Evolutionary conservation across 306 rosid genomes (phyloP).

Genomic region (Fragaria ananassa): DNA sequence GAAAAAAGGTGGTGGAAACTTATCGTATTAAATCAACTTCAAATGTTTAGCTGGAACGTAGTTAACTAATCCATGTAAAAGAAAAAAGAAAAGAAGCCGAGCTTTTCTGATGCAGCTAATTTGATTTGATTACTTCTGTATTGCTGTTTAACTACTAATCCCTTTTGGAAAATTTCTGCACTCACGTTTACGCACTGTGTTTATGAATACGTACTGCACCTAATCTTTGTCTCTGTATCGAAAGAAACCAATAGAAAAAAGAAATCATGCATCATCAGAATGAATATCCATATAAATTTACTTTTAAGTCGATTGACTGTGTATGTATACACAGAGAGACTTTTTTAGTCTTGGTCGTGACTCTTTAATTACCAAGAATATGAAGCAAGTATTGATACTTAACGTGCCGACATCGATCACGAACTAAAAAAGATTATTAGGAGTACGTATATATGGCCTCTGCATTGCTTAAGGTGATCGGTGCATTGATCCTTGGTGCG

Average conservation of each 20-base stretch:
- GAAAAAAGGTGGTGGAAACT: constrained; percentile 5
- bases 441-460: background rate
- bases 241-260: background rate
- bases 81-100: constrained; percentile 10
- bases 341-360: background rate
- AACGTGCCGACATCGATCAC: background rate
- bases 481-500: background rate
- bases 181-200: background rate
- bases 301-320: background rate
- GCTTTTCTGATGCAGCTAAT: constrained; percentile 10
- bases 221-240: background rate
- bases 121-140: background rate
- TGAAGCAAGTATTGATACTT: constrained; percentile 5
- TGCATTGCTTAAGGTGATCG: background rate
- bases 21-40: background rate
- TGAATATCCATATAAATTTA: background rate
- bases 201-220: background rate
- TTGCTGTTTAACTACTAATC: background rate
- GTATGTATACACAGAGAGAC: background rate
- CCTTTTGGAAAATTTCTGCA: background rate
- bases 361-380: background rate
- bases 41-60: background rate
- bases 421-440: background rate
- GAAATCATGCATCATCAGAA: background rate
- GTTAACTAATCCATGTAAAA: background rate